Percentiles rank a stretch among this genome's conserved stretches.
phyloP scores from a whole-genome alignment of 345 rosid genomes.

The Camelina laxa region DNA sequence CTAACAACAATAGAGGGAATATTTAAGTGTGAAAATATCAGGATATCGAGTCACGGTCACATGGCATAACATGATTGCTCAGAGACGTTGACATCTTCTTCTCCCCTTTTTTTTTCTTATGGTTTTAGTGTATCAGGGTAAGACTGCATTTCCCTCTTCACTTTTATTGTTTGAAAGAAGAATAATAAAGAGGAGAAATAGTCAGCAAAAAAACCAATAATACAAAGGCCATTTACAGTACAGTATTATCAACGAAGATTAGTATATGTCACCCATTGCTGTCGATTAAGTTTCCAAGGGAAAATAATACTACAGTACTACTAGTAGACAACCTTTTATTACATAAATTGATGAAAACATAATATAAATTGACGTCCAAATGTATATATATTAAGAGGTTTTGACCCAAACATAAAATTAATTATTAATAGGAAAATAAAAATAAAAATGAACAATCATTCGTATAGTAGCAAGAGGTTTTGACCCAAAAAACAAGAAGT shows the following conservation, averaged over 20 bases:
- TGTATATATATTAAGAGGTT: too few relatives aligned
- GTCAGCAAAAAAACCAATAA: neutral
- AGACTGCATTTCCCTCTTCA: neutral
- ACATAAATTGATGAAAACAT: neutral
- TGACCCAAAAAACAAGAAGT: slow-evolving; percentile 2
- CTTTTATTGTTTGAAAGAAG: neutral
- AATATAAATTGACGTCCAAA: neutral
- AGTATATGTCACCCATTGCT: neutral
- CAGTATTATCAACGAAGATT: neutral
- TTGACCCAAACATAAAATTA: too few relatives aligned
- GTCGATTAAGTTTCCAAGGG: too few relatives aligned
- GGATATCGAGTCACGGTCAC: slow-evolving; percentile 35
- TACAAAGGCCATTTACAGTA: neutral
- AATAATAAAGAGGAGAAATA: neutral
- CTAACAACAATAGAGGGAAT: neutral
- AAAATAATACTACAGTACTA: too few relatives aligned
- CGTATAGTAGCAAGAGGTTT: slow-evolving; percentile 20
- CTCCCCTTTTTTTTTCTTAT: neutral
- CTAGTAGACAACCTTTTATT: neutral
- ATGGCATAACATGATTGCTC: slow-evolving; percentile 42
- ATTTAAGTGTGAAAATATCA: slow-evolving; percentile 3
- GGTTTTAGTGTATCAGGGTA: neutral
- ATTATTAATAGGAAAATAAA: neutral
- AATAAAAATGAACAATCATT: slow-evolving; percentile 27
- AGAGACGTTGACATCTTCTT: slow-evolving; percentile 20